These are phyloP conservation scores for Hypsizygus ulmarius DNA, from an alignment of 1,284 basidiomycete genomes.

Conservation along the genomic window DNA sequence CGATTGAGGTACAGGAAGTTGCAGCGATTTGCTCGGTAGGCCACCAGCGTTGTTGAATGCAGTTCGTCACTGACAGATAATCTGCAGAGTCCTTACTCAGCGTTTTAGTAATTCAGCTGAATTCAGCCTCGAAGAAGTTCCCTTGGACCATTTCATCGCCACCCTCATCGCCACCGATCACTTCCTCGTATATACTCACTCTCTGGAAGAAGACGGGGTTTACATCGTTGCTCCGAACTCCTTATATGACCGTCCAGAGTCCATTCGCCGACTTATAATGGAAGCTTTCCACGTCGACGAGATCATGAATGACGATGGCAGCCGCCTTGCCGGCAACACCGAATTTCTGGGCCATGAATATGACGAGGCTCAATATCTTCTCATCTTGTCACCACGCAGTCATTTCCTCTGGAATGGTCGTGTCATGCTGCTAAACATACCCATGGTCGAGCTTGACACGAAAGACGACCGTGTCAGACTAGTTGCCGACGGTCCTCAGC, in stretches of 20 bases:
- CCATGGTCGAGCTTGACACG: constrained; percentile 73
- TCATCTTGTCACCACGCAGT: constrained; percentile 84
- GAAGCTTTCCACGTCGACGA: constrained; percentile 83
- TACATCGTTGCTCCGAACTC: constrained; percentile 88
- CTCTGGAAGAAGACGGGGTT: constrained; percentile 88
- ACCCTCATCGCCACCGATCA: constrained; percentile 86
- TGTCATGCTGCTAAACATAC: constrained; percentile 72
- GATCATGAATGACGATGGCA: constrained; percentile 53
- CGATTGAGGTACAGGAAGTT: constrained; percentile 91
- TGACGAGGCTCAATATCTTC: constrained; percentile 69
- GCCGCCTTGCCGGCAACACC: constrained; percentile 46
- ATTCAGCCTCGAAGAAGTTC: constrained; percentile 81
- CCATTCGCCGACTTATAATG: constrained; percentile 79
- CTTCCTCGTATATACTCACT: constrained; percentile 91
- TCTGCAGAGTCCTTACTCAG: constrained; percentile 68
- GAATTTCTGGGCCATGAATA: constrained; percentile 48
- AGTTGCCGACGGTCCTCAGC: constrained; percentile 84
- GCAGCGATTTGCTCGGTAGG: constrained; percentile 87
- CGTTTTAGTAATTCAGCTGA: constrained; percentile 96
- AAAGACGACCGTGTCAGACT: constrained; percentile 84
- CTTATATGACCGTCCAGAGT: constrained; percentile 81
- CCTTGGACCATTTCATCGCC: constrained; percentile 80
- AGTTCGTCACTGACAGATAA: constrained; percentile 2
- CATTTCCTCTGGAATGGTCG: constrained; percentile 95
- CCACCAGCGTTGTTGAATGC: not conserved